These are phyloP conservation scores for Vitellaria paradoxa DNA, from an alignment of 179 eudicot species.

Conservation along the genomic window DNA sequence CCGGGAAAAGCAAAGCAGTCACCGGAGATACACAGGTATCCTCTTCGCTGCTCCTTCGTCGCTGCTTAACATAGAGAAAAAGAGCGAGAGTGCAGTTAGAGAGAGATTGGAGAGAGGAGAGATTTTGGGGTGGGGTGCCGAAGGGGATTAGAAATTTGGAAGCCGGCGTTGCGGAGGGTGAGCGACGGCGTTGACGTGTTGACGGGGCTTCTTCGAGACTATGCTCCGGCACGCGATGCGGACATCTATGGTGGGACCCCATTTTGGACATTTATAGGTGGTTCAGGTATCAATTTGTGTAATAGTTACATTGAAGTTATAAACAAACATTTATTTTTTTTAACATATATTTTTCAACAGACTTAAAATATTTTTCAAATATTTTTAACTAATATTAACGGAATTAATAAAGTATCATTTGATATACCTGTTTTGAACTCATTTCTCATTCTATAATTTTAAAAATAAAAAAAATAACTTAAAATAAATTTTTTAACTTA, in stretches of 20 bases:
- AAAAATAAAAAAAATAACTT: no score
- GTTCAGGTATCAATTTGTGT: no score
- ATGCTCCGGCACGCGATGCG: neutral
- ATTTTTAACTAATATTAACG: no score
- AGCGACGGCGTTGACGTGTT: constrained; percentile 12
- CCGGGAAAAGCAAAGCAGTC: neutral
- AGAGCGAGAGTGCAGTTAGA: neutral
- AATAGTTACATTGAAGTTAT: no score
- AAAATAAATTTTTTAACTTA: no score
- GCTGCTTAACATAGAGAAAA: neutral
- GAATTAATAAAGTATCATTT: no score
- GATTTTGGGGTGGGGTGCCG: neutral
- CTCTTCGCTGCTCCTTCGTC: neutral
- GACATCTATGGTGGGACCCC: neutral
- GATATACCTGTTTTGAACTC: no score
- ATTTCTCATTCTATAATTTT: no score
- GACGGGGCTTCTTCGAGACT: neutral
- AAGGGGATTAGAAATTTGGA: neutral
- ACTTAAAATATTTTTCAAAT: no score
- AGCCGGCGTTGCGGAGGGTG: constrained; percentile 2
- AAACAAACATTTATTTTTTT: no score
- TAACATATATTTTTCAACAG: no score
- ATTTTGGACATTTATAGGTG: no score
- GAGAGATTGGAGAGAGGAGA: neutral
- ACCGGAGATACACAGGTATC: neutral